These are phyloP conservation scores for Phytophthora lateralis DNA, from an alignment of 352 stramenopile genomes.

Conservation along the genomic window DNA sequence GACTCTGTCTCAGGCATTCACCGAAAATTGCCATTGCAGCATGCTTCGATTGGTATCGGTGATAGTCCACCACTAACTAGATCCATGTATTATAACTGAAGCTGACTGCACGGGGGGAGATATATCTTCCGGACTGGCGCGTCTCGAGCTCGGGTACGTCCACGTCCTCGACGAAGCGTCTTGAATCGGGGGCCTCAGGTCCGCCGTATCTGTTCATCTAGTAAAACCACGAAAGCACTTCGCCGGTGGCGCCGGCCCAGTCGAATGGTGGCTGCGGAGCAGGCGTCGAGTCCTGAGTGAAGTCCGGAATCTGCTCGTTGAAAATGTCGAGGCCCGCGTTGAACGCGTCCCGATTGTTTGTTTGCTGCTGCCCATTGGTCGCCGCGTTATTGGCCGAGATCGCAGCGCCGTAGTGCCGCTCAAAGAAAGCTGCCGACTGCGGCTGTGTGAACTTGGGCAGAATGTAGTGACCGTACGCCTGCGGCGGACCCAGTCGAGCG, in stretches of 20 bases:
- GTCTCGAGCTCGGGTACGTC: conserved; percentile 8
- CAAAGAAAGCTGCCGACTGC: conserved; percentile 30
- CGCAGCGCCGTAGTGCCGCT: conserved; percentile 33
- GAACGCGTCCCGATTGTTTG: conserved; percentile 21
- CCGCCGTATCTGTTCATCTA: conserved; percentile 18
- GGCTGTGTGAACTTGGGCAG: conserved; percentile 39
- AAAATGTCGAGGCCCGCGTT: conserved; percentile 33
- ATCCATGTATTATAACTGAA: conserved; percentile 31
- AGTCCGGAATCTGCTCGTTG: conserved; percentile 37
- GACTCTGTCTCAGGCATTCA: neutral
- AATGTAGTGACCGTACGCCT: conserved; percentile 35
- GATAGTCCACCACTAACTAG: conserved; percentile 10
- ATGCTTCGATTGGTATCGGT: neutral
- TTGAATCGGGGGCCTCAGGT: conserved; percentile 5
- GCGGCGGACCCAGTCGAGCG: conserved; percentile 29
- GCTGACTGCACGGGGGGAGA: conserved; percentile 4
- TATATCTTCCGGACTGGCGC: conserved; percentile 18
- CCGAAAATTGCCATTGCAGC: neutral
- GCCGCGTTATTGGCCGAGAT: conserved; percentile 7
- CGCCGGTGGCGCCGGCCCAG: conserved; percentile 29
- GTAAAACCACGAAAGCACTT: conserved; percentile 45
- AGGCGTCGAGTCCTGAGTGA: conserved; percentile 29
- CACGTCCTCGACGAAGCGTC: conserved; percentile 13
- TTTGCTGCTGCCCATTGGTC: conserved; percentile 18
- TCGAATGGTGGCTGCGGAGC: conserved; percentile 16